Base-by-base conservation (phyloP, 2,329 filamentous ascomycete species). In the Alternaria infectoria region DNA sequence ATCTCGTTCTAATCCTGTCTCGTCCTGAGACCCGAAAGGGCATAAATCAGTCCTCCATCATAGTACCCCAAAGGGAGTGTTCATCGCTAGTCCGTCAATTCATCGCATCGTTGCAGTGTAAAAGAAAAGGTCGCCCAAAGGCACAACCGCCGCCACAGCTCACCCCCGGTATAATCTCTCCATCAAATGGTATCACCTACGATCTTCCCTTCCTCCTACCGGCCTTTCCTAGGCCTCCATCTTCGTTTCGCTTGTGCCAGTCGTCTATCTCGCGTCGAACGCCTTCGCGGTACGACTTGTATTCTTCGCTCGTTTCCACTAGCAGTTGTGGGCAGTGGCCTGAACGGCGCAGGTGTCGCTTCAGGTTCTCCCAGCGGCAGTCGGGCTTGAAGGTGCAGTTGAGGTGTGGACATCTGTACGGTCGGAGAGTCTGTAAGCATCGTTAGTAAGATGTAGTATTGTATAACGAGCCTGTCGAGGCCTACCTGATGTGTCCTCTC, bases 341-440 rank as follows among this genome's bases (percentile, higher is more conserved):
- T 2, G 73, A 76, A 51, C 77, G 74, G 40, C 77, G 73, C 15
- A 81, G 72, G 60, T 81, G 79, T 8, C 78, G 75, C 60, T 80
- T 79, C 4, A 80, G 72, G 46, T 79, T 79, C 52, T 80, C 78
- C 78, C 78, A 81, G 26, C 78, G 75, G 46, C 77, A 79, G 60
- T 79, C 78, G 23, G 77, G 76, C 54, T 79, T 77, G 67, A 78
- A 79, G 2, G 74, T 76, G 70, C 79, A 81, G 45, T 75, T 75
- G 15, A 63, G 55, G n/a, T 80, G 77, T 2, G 73, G 77, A 43
- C 79, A 81, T 46, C 72, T 70, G 64, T 79, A 81, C 1, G 77
- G 76, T 8, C 78, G 74, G 1, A 78, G 75, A 7, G 74, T 78
- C 75, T 78, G 45, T 43, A 5, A 9, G 2, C 12, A 23, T 28